Evolutionary conservation across 2,329 filamentous ascomycete genomes (phyloP).

Genomic region (Trichoderma atrobrunneum): DNA sequence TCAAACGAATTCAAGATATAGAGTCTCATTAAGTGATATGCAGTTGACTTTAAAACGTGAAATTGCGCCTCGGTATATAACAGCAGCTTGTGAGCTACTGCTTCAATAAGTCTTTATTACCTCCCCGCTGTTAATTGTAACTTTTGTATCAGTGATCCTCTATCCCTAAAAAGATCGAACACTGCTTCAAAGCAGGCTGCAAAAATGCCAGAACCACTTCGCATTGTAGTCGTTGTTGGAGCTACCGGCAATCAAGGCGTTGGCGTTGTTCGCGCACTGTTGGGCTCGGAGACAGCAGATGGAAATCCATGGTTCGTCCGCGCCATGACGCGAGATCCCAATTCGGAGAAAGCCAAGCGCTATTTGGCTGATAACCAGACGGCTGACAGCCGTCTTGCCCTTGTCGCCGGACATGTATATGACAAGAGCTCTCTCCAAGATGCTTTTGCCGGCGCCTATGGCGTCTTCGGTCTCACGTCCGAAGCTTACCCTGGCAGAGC

Average conservation of each 20-base stretch:
- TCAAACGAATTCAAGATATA: not conserved
- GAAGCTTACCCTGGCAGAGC: not conserved
- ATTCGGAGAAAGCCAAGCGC: not conserved
- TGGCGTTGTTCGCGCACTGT: not conserved
- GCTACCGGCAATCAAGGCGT: not conserved
- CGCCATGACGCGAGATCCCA: not conserved
- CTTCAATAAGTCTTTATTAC: not conserved
- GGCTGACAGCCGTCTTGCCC: not conserved
- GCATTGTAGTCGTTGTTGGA: not conserved
- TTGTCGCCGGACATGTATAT: not conserved
- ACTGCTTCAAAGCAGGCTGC: not conserved
- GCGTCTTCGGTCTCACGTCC: not conserved
- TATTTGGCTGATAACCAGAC: not conserved
- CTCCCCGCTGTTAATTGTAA: not conserved
- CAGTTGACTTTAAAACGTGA: not conserved
- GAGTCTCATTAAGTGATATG: not conserved
- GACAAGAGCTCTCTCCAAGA: not conserved
- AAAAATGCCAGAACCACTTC: not conserved
- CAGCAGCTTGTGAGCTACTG: not conserved
- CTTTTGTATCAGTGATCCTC: not conserved
- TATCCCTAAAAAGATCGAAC: not conserved
- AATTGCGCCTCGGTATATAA: not conserved
- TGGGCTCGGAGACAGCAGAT: not conserved
- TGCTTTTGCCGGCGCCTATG: not conserved
- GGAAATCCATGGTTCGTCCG: not conserved